These are phyloP conservation scores for Pyracantha coccinea DNA, from an alignment of 331 rosid genomes.

Conservation along the genomic window DNA sequence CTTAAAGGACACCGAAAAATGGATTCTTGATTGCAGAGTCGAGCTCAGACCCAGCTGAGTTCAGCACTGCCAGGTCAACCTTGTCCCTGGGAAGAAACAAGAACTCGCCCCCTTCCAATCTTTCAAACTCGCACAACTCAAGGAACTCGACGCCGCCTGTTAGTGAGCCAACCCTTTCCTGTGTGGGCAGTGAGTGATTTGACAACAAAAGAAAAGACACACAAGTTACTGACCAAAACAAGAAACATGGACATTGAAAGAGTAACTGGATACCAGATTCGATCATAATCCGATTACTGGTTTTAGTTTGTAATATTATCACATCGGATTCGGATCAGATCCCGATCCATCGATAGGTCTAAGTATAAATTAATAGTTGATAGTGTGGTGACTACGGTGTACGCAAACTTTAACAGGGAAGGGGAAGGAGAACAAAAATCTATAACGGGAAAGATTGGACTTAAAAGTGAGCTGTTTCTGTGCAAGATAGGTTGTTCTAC, in stretches of 20 bases:
- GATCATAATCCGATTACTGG: too few species aligned
- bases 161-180: constrained; percentile 89
- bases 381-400: not conserved
- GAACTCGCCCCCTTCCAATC: constrained; percentile 64
- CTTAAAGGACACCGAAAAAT: constrained; percentile 80
- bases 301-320: too few species aligned
- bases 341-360: too few species aligned
- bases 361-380: not conserved
- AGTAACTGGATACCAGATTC: not conserved
- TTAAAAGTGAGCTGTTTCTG: not conserved
- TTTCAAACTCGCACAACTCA: constrained; percentile 90
- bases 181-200: constrained; percentile 7
- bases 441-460: not conserved
- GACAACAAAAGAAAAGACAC: not conserved
- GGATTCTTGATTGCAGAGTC: constrained; percentile 98
- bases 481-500: constrained; percentile 24
- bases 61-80: constrained; percentile 66
- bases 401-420: not conserved
- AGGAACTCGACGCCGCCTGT: constrained; percentile 82
- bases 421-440: not conserved
- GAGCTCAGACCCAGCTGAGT: constrained; percentile 79
- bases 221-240: not conserved
- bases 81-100: constrained; percentile 68
- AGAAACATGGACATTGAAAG: not conserved
- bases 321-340: too few species aligned